Conservation (phyloP, 208 protist genomes). For the Crithidia acanthocephali region DNA sequence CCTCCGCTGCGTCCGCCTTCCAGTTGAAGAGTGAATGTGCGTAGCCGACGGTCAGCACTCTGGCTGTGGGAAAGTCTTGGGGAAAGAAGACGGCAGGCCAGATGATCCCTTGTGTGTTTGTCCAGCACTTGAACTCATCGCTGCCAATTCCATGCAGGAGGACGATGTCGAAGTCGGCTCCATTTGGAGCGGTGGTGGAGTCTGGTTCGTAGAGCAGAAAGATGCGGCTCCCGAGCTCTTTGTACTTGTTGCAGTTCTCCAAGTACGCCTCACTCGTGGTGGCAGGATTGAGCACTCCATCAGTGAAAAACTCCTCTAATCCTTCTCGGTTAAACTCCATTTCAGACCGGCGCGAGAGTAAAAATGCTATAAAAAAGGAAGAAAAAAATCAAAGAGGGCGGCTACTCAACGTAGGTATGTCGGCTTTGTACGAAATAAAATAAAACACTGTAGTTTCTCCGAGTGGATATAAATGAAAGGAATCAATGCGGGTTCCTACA, state of each 20-base stretch:
- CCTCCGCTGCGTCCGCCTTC: slow-evolving; percentile 21
- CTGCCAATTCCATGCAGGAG: slow-evolving; percentile 77
- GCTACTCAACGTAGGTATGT: no score
- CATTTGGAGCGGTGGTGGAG: not conserved
- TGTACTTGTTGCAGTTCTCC: slow-evolving; percentile 33
- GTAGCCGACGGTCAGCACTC: slow-evolving; percentile 64
- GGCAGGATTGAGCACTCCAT: slow-evolving; percentile 45
- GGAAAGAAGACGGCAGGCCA: slow-evolving; percentile 72
- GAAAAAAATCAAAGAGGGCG: no score
- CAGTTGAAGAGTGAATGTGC: slow-evolving; percentile 68
- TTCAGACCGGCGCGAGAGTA: no score
- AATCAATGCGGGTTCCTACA: no score
- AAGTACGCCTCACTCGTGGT: slow-evolving; percentile 25
- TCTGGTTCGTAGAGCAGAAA: slow-evolving; percentile 39
- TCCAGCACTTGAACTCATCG: slow-evolving; percentile 74
- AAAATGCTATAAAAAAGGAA: no score
- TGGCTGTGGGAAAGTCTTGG: slow-evolving; percentile 68
- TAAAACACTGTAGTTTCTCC: no score
- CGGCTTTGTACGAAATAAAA: no score
- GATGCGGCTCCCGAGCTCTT: slow-evolving; percentile 35
- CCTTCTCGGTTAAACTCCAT: slow-evolving; percentile 50
- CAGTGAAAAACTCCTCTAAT: slow-evolving; percentile 44
- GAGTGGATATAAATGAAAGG: no score
- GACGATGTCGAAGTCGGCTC: slow-evolving; percentile 60
- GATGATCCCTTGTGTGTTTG: slow-evolving; percentile 47